Evolutionary conservation across 1,284 basidiomycete species (phyloP), one percentile per base, ranked within the genome.

Genomic region (Bjerkandera adusta): DNA sequence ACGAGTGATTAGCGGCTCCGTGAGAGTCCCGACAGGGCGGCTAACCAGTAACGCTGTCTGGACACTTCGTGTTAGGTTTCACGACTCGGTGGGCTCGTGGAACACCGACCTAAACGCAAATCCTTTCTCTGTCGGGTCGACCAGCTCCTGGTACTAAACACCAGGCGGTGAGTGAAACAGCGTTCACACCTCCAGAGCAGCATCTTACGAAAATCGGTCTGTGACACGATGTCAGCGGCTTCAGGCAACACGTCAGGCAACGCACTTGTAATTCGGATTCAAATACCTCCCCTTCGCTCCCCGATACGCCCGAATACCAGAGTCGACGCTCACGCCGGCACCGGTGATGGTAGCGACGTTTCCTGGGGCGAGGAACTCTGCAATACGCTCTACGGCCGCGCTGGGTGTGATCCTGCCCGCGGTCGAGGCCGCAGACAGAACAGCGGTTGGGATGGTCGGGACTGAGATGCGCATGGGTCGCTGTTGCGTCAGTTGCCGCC

Each of bases 311-410:
- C 91, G 74, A 49, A 97, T 94, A 22, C 93, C 93, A 15, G 85
- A 90, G 63, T 97, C 93, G 16, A 96, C 93, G 61, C 88, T 92
- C 49, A 96, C 88, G 3, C 94, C 93, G 0, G 93, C 93, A 0
- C 93, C 93, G 0, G 92, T 95, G 42, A 97, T 63, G 4, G 94
- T 69, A 0, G 85, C 68, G 24, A 83, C 81, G 64, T 82, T 83
- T 32, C 89, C 89, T 1, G 72, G 68, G 0, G 71, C 64, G 10
- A 96, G 66, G 57, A 94, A 94, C 2, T 69, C 61, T 3, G 79
- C 69, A 29, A 94, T 75, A 45, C 83, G 77, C 16, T 84, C 71
- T 22, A 83, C 69, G 3, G 89, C 89, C 40, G 75, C 75, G 13
- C 68, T 62, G 4, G 74, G 62, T 11, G 81, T 69, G 45, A 85